Evolutionary conservation across 176 grass and related monocot species (phyloP), one percentile per base, ranked within the genome.

Genomic region (Canna indica): DNA sequence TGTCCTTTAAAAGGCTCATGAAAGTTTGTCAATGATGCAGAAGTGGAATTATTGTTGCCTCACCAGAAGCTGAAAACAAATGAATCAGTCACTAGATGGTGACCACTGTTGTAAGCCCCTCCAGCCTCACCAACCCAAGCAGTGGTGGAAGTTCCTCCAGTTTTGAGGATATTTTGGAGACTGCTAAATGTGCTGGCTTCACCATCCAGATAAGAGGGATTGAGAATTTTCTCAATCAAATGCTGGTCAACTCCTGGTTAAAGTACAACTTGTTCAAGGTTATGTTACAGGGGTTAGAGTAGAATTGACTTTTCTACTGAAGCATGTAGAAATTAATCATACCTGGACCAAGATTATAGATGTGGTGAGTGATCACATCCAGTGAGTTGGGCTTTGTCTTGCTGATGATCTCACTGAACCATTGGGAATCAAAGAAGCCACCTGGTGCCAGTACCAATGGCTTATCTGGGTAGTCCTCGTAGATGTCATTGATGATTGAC

Each of bases 361-460:
- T 61, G 72, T 60, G 72, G 72, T 60, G 72, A 27, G 34, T 74
- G 33, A 74, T 61, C 10, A 62, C 72, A 60, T 60, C 72, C 34
- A 45, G 20, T 28, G n/a, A 61, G 25, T 61, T 4, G 0, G 54
- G 25, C 30, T 74, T 62, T 32, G 72, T 74, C 25, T 46, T 74
- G 16, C 25, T 29, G n/a, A 74, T 44, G 26, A 74, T 17, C 14
- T 74, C 54, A 31, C 25, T n/a, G 72, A 60, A 74, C 72, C 72
- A 74, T 9, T 41, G 29, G 53, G 75, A 36, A 74, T 61, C 72
- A 8, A 74, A 74, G 36, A 74, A 74, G 9, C 56, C 56, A 53
- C 72, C 72, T 46, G 72, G 72, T 61, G 34, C 93, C 17, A 97
- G 56, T 34, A 97, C 86, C 72, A 97, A 47, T 36, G 93, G 93